Percentiles rank a stretch among this genome's conserved stretches.
phyloP scores from a whole-genome alignment of 768 basidiomycete species.

The Mycena belliarum region DNA sequence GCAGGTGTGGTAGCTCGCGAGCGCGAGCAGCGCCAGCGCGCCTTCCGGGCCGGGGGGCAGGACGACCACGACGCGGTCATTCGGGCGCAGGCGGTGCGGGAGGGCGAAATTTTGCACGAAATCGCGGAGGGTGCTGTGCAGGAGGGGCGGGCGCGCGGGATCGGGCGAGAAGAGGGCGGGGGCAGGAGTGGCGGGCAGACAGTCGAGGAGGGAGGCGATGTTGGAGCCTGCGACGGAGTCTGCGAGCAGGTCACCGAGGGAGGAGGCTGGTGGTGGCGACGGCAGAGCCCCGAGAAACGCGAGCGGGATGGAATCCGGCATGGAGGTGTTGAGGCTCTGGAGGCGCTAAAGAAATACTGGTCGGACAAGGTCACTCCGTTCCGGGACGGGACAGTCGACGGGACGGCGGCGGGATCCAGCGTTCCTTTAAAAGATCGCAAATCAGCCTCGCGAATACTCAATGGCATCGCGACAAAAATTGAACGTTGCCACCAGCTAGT shows the following conservation, averaged over 20 bases:
- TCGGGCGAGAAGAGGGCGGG: slow-evolving; percentile 44
- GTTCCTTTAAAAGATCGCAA: too few species aligned
- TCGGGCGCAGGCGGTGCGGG: slow-evolving; percentile 36
- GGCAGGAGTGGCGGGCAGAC: slow-evolving; percentile 32
- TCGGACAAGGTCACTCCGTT: too few species aligned
- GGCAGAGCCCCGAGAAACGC: neutral
- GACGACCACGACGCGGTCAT: slow-evolving; percentile 47
- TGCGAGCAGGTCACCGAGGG: slow-evolving; percentile 31
- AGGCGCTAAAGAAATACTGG: too few species aligned
- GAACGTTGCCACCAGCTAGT: too few species aligned
- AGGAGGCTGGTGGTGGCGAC: neutral
- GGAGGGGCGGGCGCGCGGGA: slow-evolving; percentile 33
- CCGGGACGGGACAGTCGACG: too few species aligned
- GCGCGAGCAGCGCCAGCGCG: slow-evolving; percentile 44
- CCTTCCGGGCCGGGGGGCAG: slow-evolving; percentile 50
- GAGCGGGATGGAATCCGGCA: slow-evolving; percentile 4
- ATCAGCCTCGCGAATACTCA: too few species aligned
- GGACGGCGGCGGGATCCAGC: too few species aligned
- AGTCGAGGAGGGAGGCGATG: slow-evolving; percentile 40
- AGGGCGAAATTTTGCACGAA: slow-evolving; percentile 42
- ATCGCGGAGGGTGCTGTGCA: slow-evolving; percentile 33
- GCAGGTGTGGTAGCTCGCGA: slow-evolving; percentile 45
- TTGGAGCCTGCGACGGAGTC: slow-evolving; percentile 30
- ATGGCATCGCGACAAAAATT: too few species aligned
- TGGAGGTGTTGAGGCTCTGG: too few species aligned